A percentile compares a stretch with the other conserved stretches of the same genome.
Evolutionary conservation across 1,139 yeast species (phyloP).

Genomic region (Taphrina deformans): DNA sequence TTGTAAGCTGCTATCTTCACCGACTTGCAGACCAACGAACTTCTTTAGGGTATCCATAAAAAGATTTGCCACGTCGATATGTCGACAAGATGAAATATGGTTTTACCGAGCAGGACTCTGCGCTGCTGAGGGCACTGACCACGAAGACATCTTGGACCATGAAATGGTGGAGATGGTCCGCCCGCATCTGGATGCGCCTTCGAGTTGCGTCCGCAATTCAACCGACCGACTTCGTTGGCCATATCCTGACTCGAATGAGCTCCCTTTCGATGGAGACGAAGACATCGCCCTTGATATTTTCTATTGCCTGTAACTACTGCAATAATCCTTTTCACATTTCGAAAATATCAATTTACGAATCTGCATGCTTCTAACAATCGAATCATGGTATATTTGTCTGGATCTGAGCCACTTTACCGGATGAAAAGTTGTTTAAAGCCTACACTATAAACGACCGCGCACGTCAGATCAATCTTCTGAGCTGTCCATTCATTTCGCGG

Average conservation of each 20-base stretch:
- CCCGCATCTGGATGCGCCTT: background rate
- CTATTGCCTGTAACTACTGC: background rate
- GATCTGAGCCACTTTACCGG: background rate
- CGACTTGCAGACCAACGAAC: background rate
- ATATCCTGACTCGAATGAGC: background rate
- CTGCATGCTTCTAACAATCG: background rate
- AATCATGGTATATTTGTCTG: background rate
- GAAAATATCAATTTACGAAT: background rate
- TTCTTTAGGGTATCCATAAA: slow-evolving; percentile 3
- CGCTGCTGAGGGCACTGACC: too few relatives aligned
- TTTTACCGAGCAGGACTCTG: background rate
- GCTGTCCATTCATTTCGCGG: too few relatives aligned
- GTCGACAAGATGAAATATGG: too few relatives aligned
- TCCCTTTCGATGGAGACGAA: background rate
- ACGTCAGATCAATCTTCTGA: too few relatives aligned
- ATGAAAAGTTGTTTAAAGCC: too few relatives aligned
- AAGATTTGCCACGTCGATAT: too few relatives aligned
- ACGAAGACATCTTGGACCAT: too few relatives aligned
- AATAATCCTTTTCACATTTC: background rate
- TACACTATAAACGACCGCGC: too few relatives aligned
- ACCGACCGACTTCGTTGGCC: background rate
- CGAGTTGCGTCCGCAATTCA: background rate
- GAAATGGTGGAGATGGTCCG: background rate
- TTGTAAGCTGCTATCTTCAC: background rate
- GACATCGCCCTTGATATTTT: background rate